Base-by-base conservation (phyloP, 2,329 filamentous ascomycete species). In the Bipolaris zeicola region DNA sequence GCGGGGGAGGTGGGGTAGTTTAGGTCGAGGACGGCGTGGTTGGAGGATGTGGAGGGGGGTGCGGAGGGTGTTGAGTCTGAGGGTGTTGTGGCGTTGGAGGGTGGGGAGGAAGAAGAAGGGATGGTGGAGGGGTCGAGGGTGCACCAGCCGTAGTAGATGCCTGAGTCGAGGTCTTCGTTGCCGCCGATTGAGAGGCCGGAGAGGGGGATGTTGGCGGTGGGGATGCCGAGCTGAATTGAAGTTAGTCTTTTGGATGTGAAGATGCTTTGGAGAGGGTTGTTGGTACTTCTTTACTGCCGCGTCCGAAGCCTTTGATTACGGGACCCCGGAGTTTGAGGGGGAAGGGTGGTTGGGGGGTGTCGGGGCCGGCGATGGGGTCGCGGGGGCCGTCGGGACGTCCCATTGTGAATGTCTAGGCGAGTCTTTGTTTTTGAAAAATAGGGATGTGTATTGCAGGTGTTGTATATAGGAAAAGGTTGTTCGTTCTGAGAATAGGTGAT, bases 61-160 rank as follows among this genome's bases (percentile, higher is more conserved):
- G 26, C 1, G 26, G 5, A 6, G 26, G 50, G 2, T 62, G 51
- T 0, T 57, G 39, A 5, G 6, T 20, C 20, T 3, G 2, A 62
- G 58, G 54, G 0, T 20, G 60, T 70, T 24, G 62, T 60, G 36
- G 16, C 5, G 45, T 66, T 64, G 4, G 65, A 64, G 57, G 55
- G 55, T 62, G 10, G 61, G 58, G 37, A 53, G 7, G 11, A 14
- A 11, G 38, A n/a, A 24, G 38, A 41, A 6, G 68, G 0, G 10
- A 71, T 69, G 11, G 67, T 68, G 33, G 45, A 54, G 8, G 89
- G 82, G 58, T 85, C 82, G 31, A 98, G 85, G 0, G 90, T 86
- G 4, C 92, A 92, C 82, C 90, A 96, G 70, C 95, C 95, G 74
- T 93, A 98, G 83, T 98, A 98, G 62, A 98, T 90, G 63, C 95